A percentile compares a stretch with the other conserved stretches of the same genome.
These are phyloP conservation scores for Blastocystis sp. DNA, from an alignment of 352 stramenopile genomes.

Conservation along the genomic window DNA sequence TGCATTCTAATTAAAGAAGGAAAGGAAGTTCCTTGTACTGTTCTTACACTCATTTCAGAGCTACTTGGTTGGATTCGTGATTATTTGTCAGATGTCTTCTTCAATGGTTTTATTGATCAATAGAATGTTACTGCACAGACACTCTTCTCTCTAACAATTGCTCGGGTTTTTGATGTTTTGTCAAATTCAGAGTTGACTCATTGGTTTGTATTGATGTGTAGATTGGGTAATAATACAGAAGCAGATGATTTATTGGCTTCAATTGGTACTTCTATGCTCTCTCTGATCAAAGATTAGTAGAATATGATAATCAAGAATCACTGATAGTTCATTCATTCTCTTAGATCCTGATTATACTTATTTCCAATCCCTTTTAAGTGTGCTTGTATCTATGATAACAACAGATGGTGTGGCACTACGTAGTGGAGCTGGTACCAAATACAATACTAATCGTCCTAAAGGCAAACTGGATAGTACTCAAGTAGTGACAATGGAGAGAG, in stretches of 20 bases:
- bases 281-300: not conserved
- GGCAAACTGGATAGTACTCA: slow-evolving; percentile 13
- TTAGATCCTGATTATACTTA: not conserved
- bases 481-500: not conserved
- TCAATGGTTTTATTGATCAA: not conserved
- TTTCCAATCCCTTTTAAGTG: not conserved
- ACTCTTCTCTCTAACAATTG: not conserved
- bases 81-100: not conserved
- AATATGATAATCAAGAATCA: not conserved
- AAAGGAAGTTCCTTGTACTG: not conserved
- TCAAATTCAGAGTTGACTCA: not conserved
- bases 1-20: slow-evolving; percentile 15
- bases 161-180: not conserved
- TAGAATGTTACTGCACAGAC: not conserved
- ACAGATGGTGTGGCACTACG: not conserved
- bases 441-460: slow-evolving; percentile 29
- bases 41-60: not conserved
- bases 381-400: not conserved
- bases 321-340: not conserved
- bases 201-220: not conserved
- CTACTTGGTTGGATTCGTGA: not conserved
- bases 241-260: not conserved
- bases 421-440: not conserved
- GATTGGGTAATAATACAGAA: not conserved
- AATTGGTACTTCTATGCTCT: not conserved